A percentile compares a stretch with the other conserved stretches of the same genome.
Conservation (phyloP, 805 yeast genomes). For the Lipomyces kockii region DNA sequence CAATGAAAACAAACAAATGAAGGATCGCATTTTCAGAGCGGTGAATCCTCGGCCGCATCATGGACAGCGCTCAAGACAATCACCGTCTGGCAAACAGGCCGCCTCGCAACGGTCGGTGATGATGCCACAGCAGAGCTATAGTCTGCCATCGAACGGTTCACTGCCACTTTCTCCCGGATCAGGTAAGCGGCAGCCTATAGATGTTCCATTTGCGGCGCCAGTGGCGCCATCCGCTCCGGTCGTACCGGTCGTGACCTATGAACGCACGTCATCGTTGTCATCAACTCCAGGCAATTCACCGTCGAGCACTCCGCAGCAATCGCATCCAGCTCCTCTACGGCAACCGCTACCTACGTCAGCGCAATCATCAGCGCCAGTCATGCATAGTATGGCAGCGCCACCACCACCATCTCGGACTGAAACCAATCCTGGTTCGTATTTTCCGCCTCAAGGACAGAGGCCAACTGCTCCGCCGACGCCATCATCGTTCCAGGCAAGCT, state of each 20-base stretch:
- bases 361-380: neutral
- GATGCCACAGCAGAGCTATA: constrained; percentile 12
- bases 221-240: constrained; percentile 14
- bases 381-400: neutral
- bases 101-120: neutral
- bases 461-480: constrained; percentile 23
- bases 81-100: neutral
- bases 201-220: neutral
- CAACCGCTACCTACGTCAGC: constrained; percentile 3
- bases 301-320: neutral
- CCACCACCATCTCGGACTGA: neutral
- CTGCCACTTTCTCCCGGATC: neutral
- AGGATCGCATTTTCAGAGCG: constrained; percentile 32
- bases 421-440: neutral
- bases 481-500: constrained; percentile 23
- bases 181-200: neutral
- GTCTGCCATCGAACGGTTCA: neutral
- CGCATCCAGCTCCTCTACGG: constrained; percentile 1
- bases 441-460: constrained; percentile 3
- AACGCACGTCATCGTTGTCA: constrained; percentile 19
- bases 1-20: constrained; percentile 37
- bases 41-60: constrained; percentile 27
- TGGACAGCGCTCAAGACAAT: neutral
- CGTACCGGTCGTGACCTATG: constrained; percentile 18
- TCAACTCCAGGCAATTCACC: constrained; percentile 2